These are phyloP conservation scores for Trichoderma asperelloides DNA, from an alignment of 495 filamentous ascomycete species.

Conservation along the genomic window DNA sequence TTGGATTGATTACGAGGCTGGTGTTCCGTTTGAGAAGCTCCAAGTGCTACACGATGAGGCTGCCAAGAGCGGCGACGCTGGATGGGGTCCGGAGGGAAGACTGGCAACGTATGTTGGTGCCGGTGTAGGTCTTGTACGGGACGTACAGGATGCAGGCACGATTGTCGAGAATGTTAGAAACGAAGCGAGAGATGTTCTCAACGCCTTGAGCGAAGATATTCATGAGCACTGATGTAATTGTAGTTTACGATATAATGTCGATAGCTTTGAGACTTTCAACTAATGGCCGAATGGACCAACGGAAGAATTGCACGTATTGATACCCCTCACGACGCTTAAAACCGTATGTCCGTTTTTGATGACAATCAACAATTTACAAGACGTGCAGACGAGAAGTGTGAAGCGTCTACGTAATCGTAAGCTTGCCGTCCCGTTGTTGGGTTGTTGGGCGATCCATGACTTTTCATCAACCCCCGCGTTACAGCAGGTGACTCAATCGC, in stretches of 20 bases:
- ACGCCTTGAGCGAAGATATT: neutral
- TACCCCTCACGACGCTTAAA: too few relatives aligned
- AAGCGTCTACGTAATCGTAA: neutral
- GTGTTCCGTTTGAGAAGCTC: constrained; percentile 48
- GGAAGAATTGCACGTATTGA: too few relatives aligned
- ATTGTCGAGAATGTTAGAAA: constrained; percentile 62
- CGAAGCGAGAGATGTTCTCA: constrained; percentile 51
- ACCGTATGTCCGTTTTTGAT: too few relatives aligned
- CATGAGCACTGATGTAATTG: neutral
- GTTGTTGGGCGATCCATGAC: neutral
- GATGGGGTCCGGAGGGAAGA: constrained; percentile 55
- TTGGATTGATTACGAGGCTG: constrained; percentile 47
- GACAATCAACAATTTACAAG: too few relatives aligned
- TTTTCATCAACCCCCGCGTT: neutral
- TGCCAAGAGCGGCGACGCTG: constrained; percentile 41
- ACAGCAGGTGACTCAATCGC: neutral
- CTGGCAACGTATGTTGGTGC: constrained; percentile 63
- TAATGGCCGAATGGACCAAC: too few relatives aligned
- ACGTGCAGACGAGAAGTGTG: neutral
- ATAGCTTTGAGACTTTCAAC: too few relatives aligned
- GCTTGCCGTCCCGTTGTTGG: too few relatives aligned
- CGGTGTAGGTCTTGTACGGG: constrained; percentile 52
- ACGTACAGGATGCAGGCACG: constrained; percentile 54
- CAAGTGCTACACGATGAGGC: constrained; percentile 51
- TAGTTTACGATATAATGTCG: neutral